Base-by-base conservation (phyloP, 148 eudicot genomes). In the Gaultheria prostrata region DNA sequence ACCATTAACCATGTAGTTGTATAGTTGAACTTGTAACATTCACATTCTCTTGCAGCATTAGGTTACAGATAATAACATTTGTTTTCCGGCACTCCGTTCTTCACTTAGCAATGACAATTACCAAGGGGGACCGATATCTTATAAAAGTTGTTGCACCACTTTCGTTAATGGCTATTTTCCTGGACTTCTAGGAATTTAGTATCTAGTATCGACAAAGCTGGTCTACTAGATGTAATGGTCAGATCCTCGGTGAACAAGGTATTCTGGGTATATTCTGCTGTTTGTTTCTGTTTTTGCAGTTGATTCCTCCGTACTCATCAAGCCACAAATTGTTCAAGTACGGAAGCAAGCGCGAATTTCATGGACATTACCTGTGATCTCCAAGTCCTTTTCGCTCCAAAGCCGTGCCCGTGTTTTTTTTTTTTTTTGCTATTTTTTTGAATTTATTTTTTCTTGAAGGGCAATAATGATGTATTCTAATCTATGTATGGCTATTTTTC, bases 1-100 rank as follows among this genome's bases (percentile, higher is more conserved):
- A 81, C 88, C 88, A 86, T 87, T 85, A 82, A 82, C 83, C 85
- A 56, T 89, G 90, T 89, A 90, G 87, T 86, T 90, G 87, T 88
- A 86, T 82, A 89, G 88, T 80, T 85, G 86, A 70, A 82, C 74
- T 43, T 89, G 88, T 89, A 84, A 81, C 87, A 77, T 78, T 39
- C 77, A 82, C 84, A 80, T 67, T 82, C 77, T 81, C 83, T 82
- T 78, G 75, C 87, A 53, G 61, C 46, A 76, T 86, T 88, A 81
- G 83, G 76, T 84, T 80, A 51, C 77, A 83, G 77, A 79, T 73
- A 85, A 13, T 53, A 79, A 76, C 83, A 45, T 87, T 77, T 28
- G 32, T 72, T 32, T 85, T 78, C 78, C 71, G 81, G 71, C 85
- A 53, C 30, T 76, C 49, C 45, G 11, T 20, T 70, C 69, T 10